These are phyloP conservation scores for Hypoxylon sp. DNA, from an alignment of 2,329 filamentous ascomycete genomes.

Conservation along the genomic window DNA sequence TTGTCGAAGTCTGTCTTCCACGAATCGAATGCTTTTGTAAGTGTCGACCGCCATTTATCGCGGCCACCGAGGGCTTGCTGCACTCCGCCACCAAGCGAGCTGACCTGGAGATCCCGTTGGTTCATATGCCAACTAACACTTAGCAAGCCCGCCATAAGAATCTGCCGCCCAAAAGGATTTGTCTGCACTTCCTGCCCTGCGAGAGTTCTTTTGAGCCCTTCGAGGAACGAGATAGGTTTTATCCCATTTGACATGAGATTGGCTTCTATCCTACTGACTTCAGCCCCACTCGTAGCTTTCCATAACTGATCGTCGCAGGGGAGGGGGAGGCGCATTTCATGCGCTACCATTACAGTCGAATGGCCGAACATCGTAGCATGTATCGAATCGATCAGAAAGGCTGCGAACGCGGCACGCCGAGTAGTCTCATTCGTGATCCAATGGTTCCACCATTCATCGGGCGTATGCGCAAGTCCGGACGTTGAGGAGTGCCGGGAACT, in stretches of 20 bases:
- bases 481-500: conserved; percentile 73
- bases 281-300: conserved; percentile 88
- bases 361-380: conserved; percentile 99
- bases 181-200: conserved; percentile 89
- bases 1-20: conserved; percentile 96
- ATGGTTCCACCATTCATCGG: conserved; percentile 93
- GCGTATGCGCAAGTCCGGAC: conserved; percentile 74
- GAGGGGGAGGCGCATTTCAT: conserved; percentile 91
- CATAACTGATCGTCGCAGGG: conserved; percentile 95
- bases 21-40: conserved; percentile 90
- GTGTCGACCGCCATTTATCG: conserved; percentile 89
- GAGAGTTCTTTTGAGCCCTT: conserved; percentile 90
- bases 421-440: conserved; percentile 98
- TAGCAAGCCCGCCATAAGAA: conserved; percentile 92
- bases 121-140: conserved; percentile 99
- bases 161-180: conserved; percentile 92
- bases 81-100: conserved; percentile 80
- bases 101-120: conserved; percentile 93
- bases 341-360: conserved; percentile 95
- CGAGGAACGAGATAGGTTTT: conserved; percentile 88
- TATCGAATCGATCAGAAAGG: conserved; percentile 94
- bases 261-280: conserved; percentile 87
- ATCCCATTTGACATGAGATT: conserved; percentile 85
- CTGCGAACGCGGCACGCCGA: conserved; percentile 88
- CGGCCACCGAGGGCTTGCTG: conserved; percentile 85